Evolutionary conservation across 2,329 filamentous ascomycete species (phyloP).

Genomic region (Fusarium longipes): DNA sequence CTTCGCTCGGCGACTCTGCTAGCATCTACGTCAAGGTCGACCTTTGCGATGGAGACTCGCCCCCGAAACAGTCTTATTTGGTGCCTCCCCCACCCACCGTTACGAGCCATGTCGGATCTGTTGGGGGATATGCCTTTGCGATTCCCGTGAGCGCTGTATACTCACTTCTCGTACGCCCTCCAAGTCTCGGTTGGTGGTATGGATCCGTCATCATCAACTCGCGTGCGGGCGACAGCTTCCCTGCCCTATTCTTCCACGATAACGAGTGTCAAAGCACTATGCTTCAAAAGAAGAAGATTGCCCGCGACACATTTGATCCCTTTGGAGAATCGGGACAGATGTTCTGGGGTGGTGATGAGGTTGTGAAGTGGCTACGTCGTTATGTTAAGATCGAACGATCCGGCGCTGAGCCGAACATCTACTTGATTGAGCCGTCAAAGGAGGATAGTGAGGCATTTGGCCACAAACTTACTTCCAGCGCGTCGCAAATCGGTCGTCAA

Average conservation of each 20-base stretch:
- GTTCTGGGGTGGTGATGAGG: slow-evolving; percentile 98
- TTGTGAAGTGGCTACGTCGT: slow-evolving; percentile 87
- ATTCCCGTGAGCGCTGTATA: slow-evolving; percentile 91
- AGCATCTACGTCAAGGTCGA: slow-evolving; percentile 97
- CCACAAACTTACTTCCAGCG: slow-evolving; percentile 62
- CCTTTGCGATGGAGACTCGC: slow-evolving; percentile 80
- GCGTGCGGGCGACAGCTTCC: slow-evolving; percentile 89
- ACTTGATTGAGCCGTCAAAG: slow-evolving; percentile 85
- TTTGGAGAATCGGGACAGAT: slow-evolving; percentile 86
- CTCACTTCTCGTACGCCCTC: slow-evolving; percentile 88
- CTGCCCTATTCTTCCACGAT: slow-evolving; percentile 97
- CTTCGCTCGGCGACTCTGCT: slow-evolving; percentile 84
- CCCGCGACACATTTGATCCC: slow-evolving; percentile 87
- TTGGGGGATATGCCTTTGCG: slow-evolving; percentile 89
- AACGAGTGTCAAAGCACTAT: slow-evolving; percentile 97
- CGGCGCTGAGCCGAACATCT: slow-evolving; percentile 87
- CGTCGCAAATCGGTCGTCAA: slow-evolving; percentile 41
- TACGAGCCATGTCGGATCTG: slow-evolving; percentile 75
- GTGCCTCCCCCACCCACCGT: slow-evolving; percentile 92
- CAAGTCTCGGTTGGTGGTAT: slow-evolving; percentile 98
- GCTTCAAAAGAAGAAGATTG: slow-evolving; percentile 87
- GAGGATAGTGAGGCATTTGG: slow-evolving; percentile 89
- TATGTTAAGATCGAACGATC: slow-evolving; percentile 88
- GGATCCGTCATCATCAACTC: slow-evolving; percentile 95
- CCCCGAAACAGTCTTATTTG: slow-evolving; percentile 87